phyloP scores from a whole-genome alignment of 2,329 filamentous ascomycete genomes.

The Camillea tinctor region DNA sequence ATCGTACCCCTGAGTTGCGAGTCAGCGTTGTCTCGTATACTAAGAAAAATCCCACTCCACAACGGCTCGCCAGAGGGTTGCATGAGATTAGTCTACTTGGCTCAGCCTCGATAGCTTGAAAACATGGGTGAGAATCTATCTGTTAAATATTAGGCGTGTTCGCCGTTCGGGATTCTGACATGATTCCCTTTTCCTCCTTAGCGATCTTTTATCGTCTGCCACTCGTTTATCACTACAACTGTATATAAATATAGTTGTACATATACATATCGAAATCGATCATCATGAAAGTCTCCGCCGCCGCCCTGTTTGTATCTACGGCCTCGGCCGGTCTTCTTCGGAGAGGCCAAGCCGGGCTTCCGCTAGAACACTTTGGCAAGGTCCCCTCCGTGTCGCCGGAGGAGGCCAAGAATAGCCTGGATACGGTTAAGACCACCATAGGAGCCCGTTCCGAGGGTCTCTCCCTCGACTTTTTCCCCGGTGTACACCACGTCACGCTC shows the following conservation, averaged over 20 bases:
- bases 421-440: constrained; percentile 5
- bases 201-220: background rate
- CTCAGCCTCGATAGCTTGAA: background rate
- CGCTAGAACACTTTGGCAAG: constrained; percentile 14
- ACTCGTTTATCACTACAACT: background rate
- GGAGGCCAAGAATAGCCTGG: constrained; percentile 10
- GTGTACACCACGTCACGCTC: constrained; percentile 21
- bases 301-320: background rate
- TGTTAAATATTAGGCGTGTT: background rate
- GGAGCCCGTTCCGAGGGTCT: constrained; percentile 13
- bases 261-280: background rate
- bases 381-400: constrained; percentile 13
- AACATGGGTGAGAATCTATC: background rate
- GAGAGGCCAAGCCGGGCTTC: constrained; percentile 7
- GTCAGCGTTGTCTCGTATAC: background rate
- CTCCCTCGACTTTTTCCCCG: constrained; percentile 20
- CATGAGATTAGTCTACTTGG: background rate
- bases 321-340: background rate
- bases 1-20: background rate
- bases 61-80: background rate
- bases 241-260: background rate
- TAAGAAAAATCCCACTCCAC: background rate
- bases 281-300: background rate
- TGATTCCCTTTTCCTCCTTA: background rate
- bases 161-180: background rate